A percentile compares a stretch with the other conserved stretches of the same genome.
Evolutionary conservation across 768 basidiomycete species (phyloP).

Genomic region (Porphyrellus cyaneotinctus): DNA sequence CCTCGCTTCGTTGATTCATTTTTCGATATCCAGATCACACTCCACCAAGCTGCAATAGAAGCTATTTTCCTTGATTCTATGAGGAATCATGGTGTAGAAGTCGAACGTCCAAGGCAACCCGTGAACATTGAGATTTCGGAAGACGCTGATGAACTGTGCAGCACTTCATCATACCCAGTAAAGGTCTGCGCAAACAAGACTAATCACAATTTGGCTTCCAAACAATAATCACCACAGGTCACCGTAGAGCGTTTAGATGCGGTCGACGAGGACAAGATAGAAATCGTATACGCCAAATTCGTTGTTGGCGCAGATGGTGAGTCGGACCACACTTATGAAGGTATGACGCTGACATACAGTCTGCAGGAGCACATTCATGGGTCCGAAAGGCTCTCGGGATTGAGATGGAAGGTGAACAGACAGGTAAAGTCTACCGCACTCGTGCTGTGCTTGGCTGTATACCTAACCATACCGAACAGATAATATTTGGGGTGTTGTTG

Average conservation of each 20-base stretch:
- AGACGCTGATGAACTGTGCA: slow-evolving; percentile 36
- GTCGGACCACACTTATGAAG: not conserved
- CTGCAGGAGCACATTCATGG: slow-evolving; percentile 43
- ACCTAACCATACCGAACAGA: slow-evolving; percentile 31
- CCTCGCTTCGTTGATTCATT: not conserved
- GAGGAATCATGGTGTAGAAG: slow-evolving; percentile 25
- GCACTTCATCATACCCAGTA: slow-evolving; percentile 26
- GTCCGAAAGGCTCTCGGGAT: slow-evolving; percentile 42
- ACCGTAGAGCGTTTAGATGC: slow-evolving; percentile 17
- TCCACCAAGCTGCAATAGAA: slow-evolving; percentile 41
- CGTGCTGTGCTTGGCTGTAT: not conserved
- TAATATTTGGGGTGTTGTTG: slow-evolving; percentile 80
- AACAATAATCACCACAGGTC: slow-evolving; percentile 12
- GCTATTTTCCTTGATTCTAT: slow-evolving; percentile 40
- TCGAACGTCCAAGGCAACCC: slow-evolving; percentile 36
- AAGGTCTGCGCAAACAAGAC: slow-evolving; percentile 15
- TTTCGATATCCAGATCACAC: slow-evolving; percentile 24
- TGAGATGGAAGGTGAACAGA: slow-evolving; percentile 44
- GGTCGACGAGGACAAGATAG: slow-evolving; percentile 31
- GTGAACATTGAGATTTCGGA: slow-evolving; percentile 30
- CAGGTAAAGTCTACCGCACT: slow-evolving; percentile 25
- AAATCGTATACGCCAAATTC: slow-evolving; percentile 31
- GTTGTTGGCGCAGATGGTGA: slow-evolving; percentile 35
- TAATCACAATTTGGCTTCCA: not conserved
- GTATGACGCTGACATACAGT: not conserved